These are phyloP conservation scores for Naematelia aurantialba DNA, from an alignment of 768 basidiomycete genomes.

Conservation along the genomic window DNA sequence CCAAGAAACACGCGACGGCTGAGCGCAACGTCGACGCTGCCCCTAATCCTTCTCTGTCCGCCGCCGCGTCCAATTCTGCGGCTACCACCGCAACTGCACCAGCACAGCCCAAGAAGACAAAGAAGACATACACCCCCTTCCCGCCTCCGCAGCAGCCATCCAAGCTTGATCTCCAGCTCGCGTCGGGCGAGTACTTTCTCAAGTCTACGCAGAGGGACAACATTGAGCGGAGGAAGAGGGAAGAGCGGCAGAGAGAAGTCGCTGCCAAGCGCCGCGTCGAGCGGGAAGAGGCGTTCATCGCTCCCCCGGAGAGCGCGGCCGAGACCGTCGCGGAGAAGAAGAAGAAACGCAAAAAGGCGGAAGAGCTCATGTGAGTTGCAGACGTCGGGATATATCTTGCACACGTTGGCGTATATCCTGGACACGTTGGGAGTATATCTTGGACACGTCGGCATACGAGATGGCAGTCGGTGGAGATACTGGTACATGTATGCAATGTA, in stretches of 20 bases:
- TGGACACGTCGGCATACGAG: too few relatives aligned
- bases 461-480: background rate
- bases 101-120: slow-evolving; percentile 59
- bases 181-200: slow-evolving; percentile 97
- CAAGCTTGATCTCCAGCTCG: slow-evolving; percentile 92
- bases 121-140: slow-evolving; percentile 98
- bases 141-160: slow-evolving; percentile 89
- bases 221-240: slow-evolving; percentile 65
- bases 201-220: slow-evolving; percentile 81
- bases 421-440: background rate
- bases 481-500: slow-evolving; percentile 10
- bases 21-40: slow-evolving; percentile 50
- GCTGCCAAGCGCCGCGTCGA: slow-evolving; percentile 68
- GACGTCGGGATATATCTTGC: too few relatives aligned
- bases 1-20: slow-evolving; percentile 74
- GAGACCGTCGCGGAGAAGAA: slow-evolving; percentile 74
- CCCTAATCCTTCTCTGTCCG: slow-evolving; percentile 52
- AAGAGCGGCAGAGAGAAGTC: slow-evolving; percentile 78
- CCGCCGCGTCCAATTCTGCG: background rate
- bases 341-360: slow-evolving; percentile 53
- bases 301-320: slow-evolving; percentile 72
- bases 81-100: background rate
- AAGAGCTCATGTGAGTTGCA: slow-evolving; percentile 3
- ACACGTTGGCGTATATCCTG: background rate
- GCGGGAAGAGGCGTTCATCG: slow-evolving; percentile 81